Evolutionary conservation across 139 green algal species (phyloP).

Genomic region (Asterochloris sp.): DNA sequence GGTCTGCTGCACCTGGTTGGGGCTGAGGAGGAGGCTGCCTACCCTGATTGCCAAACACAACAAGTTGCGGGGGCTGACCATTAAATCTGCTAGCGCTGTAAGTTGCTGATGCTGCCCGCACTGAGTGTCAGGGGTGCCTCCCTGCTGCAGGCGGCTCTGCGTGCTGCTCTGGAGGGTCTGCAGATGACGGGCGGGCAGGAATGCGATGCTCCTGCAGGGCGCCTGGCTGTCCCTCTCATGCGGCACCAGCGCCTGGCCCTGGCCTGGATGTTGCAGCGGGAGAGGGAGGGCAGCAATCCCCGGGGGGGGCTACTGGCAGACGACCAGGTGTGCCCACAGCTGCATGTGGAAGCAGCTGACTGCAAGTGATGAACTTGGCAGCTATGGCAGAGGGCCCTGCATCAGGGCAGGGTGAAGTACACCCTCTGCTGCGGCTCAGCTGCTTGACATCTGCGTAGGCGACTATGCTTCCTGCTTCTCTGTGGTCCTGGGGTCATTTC

Average conservation of each 20-base stretch:
- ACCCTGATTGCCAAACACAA: too few relatives aligned
- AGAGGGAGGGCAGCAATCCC: constrained; percentile 30
- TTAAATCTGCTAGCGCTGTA: not conserved
- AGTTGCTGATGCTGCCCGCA: not conserved
- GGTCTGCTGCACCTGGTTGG: not conserved
- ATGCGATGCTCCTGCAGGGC: constrained; percentile 1
- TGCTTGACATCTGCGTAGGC: too few relatives aligned
- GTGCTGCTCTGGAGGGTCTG: constrained; percentile 19
- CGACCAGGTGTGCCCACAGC: constrained; percentile 45
- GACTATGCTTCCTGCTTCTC: too few relatives aligned
- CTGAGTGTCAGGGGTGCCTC: not conserved
- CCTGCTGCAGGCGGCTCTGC: constrained; percentile 12
- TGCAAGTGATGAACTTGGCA: not conserved
- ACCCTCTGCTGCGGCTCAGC: too few relatives aligned
- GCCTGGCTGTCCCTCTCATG: constrained; percentile 40
- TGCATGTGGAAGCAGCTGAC: not conserved
- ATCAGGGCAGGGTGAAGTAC: not conserved
- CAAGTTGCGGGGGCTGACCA: not conserved
- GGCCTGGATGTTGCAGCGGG: constrained; percentile 67
- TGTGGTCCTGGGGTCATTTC: too few relatives aligned
- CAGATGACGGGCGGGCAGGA: constrained; percentile 6
- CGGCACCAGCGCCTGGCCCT: constrained; percentile 70
- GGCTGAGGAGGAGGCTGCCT: too few relatives aligned
- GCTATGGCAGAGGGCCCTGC: not conserved
- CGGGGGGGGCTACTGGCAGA: constrained; percentile 79